Evolutionary conservation across 805 yeast genomes (phyloP), one percentile per base, ranked within the genome.

Genomic region (Ascoidea rubescens): DNA sequence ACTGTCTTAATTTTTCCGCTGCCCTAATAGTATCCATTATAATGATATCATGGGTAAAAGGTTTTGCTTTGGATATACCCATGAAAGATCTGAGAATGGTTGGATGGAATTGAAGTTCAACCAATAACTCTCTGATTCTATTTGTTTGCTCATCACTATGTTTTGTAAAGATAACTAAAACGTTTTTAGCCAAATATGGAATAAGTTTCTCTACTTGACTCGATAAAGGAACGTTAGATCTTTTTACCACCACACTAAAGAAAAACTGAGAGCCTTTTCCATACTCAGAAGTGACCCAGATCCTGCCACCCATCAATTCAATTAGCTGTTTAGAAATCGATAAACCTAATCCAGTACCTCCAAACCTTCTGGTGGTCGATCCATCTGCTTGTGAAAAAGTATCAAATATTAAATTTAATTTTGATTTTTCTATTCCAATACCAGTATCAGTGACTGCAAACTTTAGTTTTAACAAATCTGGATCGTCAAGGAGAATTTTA

Each of bases 361-460:
- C 96, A 64, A 87, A 88, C 66, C 87, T 87, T 64, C 96, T 77
- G 1, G 96, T 87, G 1, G 96, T 87, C 5, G 95, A 86, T 46
- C 96, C 96, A 68, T 87, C 96, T 6, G 96, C 96, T 65, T 87
- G 96, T 58, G 96, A 84, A 70, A 87, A 87, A 2, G 91, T 87
- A 62, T 87, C 96, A 62, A 87, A 87, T 59, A 87, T 88, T 46
- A 88, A 73, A 37, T 87, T 95, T 44, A 87, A 71, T 62, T 87
- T 87, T 61, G 88, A 96, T 62, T 79, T 80, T 60, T 83, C 87
- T 59, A 87, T 87, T 58, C 96, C 96, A 57, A 88, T 87, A 64
- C 96, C 95, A 1, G 95, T 87, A 65, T 87, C 96, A 58, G 87
- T 77, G 7, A 87, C 95, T 68, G 95, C 86, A 61, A 88, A 84